Conservation (phyloP, 2,329 filamentous ascomycete genomes). For the Cytospora paraplurivora region DNA sequence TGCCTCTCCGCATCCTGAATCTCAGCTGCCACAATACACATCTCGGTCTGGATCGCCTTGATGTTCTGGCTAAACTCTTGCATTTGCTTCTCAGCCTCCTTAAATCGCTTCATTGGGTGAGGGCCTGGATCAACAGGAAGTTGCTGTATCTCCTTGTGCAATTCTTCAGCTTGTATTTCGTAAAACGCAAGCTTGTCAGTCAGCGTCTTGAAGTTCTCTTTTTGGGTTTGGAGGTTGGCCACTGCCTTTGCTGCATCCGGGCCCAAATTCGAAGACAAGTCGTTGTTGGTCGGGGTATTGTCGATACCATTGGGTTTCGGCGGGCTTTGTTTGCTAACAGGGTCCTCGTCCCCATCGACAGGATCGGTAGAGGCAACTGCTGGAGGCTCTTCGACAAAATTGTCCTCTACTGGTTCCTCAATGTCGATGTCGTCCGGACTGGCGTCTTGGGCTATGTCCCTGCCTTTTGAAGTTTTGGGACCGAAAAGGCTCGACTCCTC, state of each 20-base stretch:
- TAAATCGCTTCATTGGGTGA: constrained; percentile 28
- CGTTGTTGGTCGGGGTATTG: neutral
- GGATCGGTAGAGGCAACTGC: constrained; percentile 24
- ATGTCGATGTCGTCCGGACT: constrained; percentile 55
- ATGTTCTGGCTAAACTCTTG: constrained; percentile 38
- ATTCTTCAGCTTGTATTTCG: constrained; percentile 36
- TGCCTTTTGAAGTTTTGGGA: constrained; percentile 28
- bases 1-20: constrained; percentile 39
- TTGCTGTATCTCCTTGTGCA: constrained; percentile 38
- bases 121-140: constrained; percentile 30
- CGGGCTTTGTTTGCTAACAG: constrained; percentile 24
- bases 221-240: constrained; percentile 36
- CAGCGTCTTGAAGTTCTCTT: constrained; percentile 40
- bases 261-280: neutral
- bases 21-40: constrained; percentile 42
- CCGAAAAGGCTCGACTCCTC: constrained; percentile 33
- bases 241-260: constrained; percentile 29
- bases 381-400: constrained; percentile 22
- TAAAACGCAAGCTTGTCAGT: constrained; percentile 38
- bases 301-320: constrained; percentile 16
- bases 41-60: constrained; percentile 39
- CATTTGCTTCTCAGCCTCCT: constrained; percentile 37
- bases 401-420: constrained; percentile 42
- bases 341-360: constrained; percentile 24
- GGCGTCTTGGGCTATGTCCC: constrained; percentile 35